Percentiles rank a stretch among this genome's conserved stretches.
Evolutionary conservation across 768 basidiomycete species (phyloP).

Genomic region (Collybia mongolica): DNA sequence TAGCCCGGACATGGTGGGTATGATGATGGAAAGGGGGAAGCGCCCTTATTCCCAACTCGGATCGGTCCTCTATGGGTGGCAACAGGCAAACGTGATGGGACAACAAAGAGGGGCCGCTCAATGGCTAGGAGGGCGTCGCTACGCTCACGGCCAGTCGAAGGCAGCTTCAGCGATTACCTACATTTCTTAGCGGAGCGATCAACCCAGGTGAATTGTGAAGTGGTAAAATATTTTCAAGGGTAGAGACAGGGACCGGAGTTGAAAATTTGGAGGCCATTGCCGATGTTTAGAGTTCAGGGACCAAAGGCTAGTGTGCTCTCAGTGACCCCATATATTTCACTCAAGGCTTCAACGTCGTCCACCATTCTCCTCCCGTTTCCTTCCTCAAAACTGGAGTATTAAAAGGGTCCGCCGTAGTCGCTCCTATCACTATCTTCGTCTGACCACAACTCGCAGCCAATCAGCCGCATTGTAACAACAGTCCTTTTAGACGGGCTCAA

Average conservation of each 20-base stretch:
- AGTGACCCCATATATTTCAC: constrained; percentile 45
- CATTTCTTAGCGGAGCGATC: too few species aligned
- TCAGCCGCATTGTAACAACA: constrained; percentile 79
- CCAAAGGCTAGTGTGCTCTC: constrained; percentile 38
- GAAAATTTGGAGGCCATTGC: constrained; percentile 51
- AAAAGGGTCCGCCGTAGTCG: constrained; percentile 45
- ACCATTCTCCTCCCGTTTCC: constrained; percentile 33
- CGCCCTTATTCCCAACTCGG: too few species aligned
- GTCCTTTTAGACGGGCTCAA: constrained; percentile 75
- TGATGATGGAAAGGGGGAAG: too few species aligned
- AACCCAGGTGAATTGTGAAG: constrained; percentile 13
- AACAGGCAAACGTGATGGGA: too few species aligned
- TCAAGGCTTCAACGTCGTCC: constrained; percentile 25
- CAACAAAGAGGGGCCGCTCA: too few species aligned
- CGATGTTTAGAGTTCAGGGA: constrained; percentile 47
- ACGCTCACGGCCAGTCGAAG: too few species aligned
- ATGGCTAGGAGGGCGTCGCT: too few species aligned
- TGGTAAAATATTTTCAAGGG: constrained; percentile 30
- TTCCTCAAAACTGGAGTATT: constrained; percentile 37
- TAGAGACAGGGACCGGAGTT: constrained; percentile 40
- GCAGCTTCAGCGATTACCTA: too few species aligned
- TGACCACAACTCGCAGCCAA: constrained; percentile 28
- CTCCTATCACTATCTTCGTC: constrained; percentile 16
- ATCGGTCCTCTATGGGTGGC: too few species aligned
- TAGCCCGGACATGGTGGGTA: too few species aligned